Percentiles rank a stretch among this genome's conserved stretches.
Evolutionary conservation across 306 rosid genomes (phyloP).

Genomic region (Sindora glabra): DNA sequence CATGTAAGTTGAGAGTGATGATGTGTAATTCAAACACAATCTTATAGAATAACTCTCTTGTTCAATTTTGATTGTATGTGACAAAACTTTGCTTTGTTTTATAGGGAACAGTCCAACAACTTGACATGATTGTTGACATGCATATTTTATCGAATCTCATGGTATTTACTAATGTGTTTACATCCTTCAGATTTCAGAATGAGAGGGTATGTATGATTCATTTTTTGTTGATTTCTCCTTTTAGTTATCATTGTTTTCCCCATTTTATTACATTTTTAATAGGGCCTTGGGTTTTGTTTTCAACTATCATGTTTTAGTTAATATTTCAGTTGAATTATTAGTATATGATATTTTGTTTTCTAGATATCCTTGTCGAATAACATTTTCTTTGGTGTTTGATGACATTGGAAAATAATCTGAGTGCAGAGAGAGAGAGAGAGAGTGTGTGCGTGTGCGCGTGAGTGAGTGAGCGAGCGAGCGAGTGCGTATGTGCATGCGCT

Average conservation of each 20-base stretch:
- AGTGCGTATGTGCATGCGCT: too few species aligned
- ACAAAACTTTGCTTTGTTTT: background rate
- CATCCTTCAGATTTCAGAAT: slow-evolving; percentile 55
- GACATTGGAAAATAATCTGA: too few species aligned
- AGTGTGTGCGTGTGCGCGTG: too few species aligned
- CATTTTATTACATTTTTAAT: too few species aligned
- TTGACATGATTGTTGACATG: slow-evolving; percentile 58
- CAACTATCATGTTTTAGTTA: too few species aligned
- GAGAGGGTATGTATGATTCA: slow-evolving; percentile 51
- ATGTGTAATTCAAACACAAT: slow-evolving; percentile 6
- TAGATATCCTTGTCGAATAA: too few species aligned
- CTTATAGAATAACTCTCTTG: slow-evolving; percentile 1
- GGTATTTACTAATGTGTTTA: slow-evolving; percentile 49
- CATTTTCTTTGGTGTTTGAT: too few species aligned
- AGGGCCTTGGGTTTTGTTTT: too few species aligned
- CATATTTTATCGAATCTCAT: slow-evolving; percentile 29
- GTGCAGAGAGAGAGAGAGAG: too few species aligned
- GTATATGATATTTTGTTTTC: too few species aligned
- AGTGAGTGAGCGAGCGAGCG: too few species aligned
- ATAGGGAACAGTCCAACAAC: slow-evolving; percentile 64
- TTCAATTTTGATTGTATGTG: background rate
- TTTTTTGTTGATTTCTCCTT: background rate
- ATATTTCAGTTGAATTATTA: too few species aligned
- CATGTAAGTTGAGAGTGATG: slow-evolving; percentile 3
- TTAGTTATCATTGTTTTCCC: background rate